Conservation (phyloP, 208 protist species). For the Novymonas esmeraldas region DNA sequence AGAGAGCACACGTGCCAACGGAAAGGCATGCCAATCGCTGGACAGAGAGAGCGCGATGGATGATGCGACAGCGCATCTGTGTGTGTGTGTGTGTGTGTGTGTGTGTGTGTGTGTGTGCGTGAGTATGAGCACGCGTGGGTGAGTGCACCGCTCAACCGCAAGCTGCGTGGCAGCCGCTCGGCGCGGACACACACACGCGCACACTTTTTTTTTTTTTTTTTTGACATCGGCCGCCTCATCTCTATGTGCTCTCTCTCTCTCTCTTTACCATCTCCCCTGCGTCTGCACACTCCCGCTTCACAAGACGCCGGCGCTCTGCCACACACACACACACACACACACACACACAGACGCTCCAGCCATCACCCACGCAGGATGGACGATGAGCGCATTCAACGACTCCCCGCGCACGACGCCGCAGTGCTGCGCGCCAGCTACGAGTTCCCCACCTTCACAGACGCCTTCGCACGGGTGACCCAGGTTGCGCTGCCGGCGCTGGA, state of each 20-base stretch:
- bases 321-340: background rate
- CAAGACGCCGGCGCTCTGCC: too few species aligned
- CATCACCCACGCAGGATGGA: background rate
- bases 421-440: slow-evolving; percentile 42
- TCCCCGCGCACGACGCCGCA: slow-evolving; percentile 21
- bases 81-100: background rate
- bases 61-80: too few species aligned
- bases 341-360: background rate
- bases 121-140: background rate
- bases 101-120: slow-evolving; percentile 1
- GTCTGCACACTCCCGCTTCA: background rate
- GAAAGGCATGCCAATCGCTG: background rate
- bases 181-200: background rate
- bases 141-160: too few species aligned
- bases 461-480: slow-evolving; percentile 23
- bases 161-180: background rate
- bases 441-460: slow-evolving; percentile 50
- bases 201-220: background rate
- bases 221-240: background rate
- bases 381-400: slow-evolving; percentile 24
- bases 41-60: too few species aligned
- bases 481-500: slow-evolving; percentile 22
- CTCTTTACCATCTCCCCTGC: background rate
- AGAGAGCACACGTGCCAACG: too few species aligned
- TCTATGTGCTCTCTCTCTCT: background rate